Conservation (phyloP, 2,329 filamentous ascomycete genomes). For the Penicillium sp. region DNA sequence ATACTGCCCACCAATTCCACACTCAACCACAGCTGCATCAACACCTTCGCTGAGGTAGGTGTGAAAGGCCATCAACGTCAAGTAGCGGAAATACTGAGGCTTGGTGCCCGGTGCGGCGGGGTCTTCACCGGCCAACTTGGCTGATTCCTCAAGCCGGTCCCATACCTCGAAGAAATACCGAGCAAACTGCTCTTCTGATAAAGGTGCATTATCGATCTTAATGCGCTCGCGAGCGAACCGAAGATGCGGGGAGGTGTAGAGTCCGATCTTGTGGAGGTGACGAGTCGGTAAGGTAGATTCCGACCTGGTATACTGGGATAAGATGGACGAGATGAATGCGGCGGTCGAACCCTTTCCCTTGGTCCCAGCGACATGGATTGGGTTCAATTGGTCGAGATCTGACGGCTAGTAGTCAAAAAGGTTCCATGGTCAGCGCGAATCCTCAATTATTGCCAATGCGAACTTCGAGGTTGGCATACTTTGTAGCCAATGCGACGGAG, state of each 20-base stretch:
- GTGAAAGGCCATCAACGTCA: constrained; percentile 84
- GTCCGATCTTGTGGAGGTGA: constrained; percentile 56
- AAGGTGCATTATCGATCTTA: constrained; percentile 65
- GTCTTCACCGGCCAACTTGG: constrained; percentile 47
- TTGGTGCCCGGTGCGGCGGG: constrained; percentile 56
- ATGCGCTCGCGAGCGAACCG: constrained; percentile 80
- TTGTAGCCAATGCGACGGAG: constrained; percentile 68
- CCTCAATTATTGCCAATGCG: no score
- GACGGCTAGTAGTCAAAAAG: constrained; percentile 46
- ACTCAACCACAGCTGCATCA: constrained; percentile 76
- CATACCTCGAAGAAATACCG: constrained; percentile 79
- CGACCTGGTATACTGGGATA: constrained; percentile 54
- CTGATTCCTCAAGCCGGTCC: constrained; percentile 58
- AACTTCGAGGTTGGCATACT: constrained; percentile 46
- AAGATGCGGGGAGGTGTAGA: constrained; percentile 82
- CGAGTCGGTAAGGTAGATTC: constrained; percentile 24
- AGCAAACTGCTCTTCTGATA: constrained; percentile 64
- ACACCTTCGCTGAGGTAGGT: constrained; percentile 72
- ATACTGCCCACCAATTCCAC: constrained; percentile 88
- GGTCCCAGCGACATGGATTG: constrained; percentile 83
- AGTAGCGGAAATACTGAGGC: constrained; percentile 85
- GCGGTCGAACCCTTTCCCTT: constrained; percentile 92
- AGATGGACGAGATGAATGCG: constrained; percentile 72
- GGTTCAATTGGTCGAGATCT: constrained; percentile 55
- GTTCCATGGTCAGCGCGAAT: constrained; percentile 6